Evolutionary conservation across 2,329 filamentous ascomycete species (phyloP).

Genomic region (Exophiala sideris): DNA sequence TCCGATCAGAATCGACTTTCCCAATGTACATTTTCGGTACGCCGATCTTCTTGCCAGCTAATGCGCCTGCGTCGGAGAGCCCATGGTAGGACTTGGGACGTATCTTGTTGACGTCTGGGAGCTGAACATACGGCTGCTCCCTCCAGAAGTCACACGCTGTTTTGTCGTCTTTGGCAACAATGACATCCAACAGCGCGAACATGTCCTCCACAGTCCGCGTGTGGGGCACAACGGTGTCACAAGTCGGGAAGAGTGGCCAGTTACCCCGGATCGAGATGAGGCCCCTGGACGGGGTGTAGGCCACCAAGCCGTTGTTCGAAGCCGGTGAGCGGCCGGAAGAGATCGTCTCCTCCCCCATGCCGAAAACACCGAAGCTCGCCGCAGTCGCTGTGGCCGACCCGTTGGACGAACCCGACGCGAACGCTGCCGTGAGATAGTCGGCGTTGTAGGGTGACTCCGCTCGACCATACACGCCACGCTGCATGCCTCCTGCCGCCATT

Average conservation of each 20-base stretch:
- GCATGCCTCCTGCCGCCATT: conserved; percentile 58
- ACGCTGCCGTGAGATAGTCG: conserved; percentile 49
- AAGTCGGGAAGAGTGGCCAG: conserved; percentile 53
- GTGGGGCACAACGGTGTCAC: conserved; percentile 51
- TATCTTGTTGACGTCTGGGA: conserved; percentile 30
- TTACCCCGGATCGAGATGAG: conserved; percentile 49
- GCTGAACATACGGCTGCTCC: conserved; percentile 19
- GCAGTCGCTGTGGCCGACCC: conserved; percentile 52
- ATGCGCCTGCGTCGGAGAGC: conserved; percentile 29
- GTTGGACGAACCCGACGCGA: conserved; percentile 53
- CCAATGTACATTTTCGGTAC: conserved; percentile 31
- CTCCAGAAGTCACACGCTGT: conserved; percentile 21
- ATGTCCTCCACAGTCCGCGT: conserved; percentile 48
- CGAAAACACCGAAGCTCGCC: conserved; percentile 49
- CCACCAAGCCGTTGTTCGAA: conserved; percentile 52
- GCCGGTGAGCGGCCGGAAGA: conserved; percentile 53
- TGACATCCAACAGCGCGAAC: conserved; percentile 33
- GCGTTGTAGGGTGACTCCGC: conserved; percentile 57
- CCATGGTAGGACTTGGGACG: conserved; percentile 36
- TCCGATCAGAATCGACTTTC: conserved; percentile 5
- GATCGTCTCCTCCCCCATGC: conserved; percentile 51
- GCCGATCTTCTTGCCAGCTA: conserved; percentile 32
- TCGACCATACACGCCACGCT: conserved; percentile 54
- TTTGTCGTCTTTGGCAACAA: conserved; percentile 14
- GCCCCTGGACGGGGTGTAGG: conserved; percentile 52